Evolutionary conservation across 202 grass and related monocot species (phyloP).

Genomic region (Miscanthus sacchariflorus): DNA sequence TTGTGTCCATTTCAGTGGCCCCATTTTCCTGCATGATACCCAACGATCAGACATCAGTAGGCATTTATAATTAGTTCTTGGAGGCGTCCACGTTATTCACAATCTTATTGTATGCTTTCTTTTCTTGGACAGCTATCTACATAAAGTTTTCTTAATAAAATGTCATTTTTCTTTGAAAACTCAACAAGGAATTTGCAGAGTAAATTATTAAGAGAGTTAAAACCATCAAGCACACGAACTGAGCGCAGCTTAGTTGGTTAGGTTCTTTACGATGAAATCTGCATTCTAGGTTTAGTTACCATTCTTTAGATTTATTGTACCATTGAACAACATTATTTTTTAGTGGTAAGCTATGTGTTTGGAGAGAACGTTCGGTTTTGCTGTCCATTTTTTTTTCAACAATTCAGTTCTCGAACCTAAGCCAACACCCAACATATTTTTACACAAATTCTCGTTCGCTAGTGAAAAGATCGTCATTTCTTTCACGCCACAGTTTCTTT

Average conservation of each 20-base stretch:
- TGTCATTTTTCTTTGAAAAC: background rate
- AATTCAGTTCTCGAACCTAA: background rate
- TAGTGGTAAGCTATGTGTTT: no score
- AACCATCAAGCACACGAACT: no score
- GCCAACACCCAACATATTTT: no score
- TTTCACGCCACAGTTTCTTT: background rate
- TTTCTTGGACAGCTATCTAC: background rate
- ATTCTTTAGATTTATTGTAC: no score
- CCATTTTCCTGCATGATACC: background rate
- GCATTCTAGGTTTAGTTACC: no score
- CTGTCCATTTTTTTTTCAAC: background rate
- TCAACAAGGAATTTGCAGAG: background rate
- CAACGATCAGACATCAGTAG: background rate
- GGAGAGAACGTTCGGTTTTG: background rate
- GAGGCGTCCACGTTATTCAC: background rate
- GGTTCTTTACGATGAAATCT: no score
- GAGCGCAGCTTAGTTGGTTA: no score
- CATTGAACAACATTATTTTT: no score
- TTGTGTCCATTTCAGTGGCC: no score
- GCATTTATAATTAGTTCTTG: background rate
- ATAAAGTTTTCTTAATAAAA: background rate
- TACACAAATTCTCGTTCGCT: background rate
- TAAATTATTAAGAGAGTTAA: no score
- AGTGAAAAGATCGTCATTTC: background rate
- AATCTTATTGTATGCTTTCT: background rate